A percentile compares a stretch with the other conserved stretches of the same genome.
Evolutionary conservation across 1,139 yeast species (phyloP).

Genomic region (Hansenula lynferdii): DNA sequence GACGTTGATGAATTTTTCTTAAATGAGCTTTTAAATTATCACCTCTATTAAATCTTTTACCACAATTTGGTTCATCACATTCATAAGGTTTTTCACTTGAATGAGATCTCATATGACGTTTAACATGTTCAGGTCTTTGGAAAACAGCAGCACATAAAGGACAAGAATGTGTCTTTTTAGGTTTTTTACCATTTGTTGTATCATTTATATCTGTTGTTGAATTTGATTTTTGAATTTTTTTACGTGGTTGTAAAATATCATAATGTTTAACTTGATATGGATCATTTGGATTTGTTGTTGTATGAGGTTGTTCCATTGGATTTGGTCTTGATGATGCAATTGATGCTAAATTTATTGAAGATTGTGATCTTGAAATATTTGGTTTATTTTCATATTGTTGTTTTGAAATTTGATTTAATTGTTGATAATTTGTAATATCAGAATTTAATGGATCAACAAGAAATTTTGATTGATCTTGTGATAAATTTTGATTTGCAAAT

Average conservation of each 20-base stretch:
- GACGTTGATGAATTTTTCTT: conserved; percentile 49
- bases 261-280: conserved; percentile 14
- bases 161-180: conserved; percentile 63
- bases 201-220: conserved; percentile 12
- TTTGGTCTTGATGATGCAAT: conserved; percentile 17
- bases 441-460: conserved; percentile 6
- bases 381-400: conserved; percentile 1
- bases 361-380: conserved; percentile 20
- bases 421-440: conserved; percentile 1
- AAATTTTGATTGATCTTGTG: conserved; percentile 1
- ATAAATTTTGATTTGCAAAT: not conserved
- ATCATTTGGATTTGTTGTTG: conserved; percentile 4
- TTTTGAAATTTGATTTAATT: not conserved
- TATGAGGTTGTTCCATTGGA: not conserved
- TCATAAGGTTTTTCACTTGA: conserved; percentile 81
- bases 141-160: conserved; percentile 72
- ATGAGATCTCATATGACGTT: conserved; percentile 85
- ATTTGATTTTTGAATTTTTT: conserved; percentile 13
- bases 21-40: conserved; percentile 67
- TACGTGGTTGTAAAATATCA: conserved; percentile 20
- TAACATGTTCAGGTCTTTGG: conserved; percentile 90
- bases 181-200: conserved; percentile 37
- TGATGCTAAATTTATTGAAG: conserved; percentile 19
- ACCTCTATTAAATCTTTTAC: conserved; percentile 70
- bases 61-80: conserved; percentile 72